phyloP scores from a whole-genome alignment of 495 filamentous ascomycete species.

The Jackrogersella multiformis region DNA sequence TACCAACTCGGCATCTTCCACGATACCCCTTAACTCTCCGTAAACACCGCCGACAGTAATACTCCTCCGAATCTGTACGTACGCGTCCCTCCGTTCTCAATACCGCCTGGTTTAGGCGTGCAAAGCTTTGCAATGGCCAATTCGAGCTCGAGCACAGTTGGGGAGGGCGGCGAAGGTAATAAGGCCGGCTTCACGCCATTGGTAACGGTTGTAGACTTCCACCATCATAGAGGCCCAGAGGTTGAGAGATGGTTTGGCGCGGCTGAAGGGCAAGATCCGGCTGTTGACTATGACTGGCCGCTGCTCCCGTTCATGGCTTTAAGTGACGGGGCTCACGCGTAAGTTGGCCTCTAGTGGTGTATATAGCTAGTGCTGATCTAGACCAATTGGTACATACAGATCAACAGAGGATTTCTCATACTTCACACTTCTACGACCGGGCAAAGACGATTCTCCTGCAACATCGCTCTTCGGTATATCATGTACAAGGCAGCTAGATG shows the following conservation, averaged over 20 bases:
- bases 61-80: conserved; percentile 11
- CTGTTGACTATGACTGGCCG: conserved; percentile 88
- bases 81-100: not conserved
- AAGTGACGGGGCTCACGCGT: conserved; percentile 95
- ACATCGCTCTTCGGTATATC: conserved; percentile 96
- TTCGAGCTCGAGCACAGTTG: conserved; percentile 12
- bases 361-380: conserved; percentile 3
- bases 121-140: conserved; percentile 31
- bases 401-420: conserved; percentile 96
- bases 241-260: conserved; percentile 90
- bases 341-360: conserved; percentile 48
- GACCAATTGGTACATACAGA: conserved; percentile 53
- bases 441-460: conserved; percentile 63
- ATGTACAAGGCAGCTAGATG: conserved; percentile 90
- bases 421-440: conserved; percentile 86
- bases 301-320: conserved; percentile 97
- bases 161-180: conserved; percentile 15
- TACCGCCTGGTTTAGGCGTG: not conserved
- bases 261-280: conserved; percentile 80
- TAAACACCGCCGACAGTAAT: conserved; percentile 1
- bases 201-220: conserved; percentile 94
- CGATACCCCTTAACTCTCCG: conserved; percentile 6
- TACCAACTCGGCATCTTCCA: not conserved
- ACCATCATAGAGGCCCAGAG: conserved; percentile 96
- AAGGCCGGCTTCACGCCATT: conserved; percentile 63